Conservation (phyloP, 23 red algal species). For the Chondrus crispus region DNA sequence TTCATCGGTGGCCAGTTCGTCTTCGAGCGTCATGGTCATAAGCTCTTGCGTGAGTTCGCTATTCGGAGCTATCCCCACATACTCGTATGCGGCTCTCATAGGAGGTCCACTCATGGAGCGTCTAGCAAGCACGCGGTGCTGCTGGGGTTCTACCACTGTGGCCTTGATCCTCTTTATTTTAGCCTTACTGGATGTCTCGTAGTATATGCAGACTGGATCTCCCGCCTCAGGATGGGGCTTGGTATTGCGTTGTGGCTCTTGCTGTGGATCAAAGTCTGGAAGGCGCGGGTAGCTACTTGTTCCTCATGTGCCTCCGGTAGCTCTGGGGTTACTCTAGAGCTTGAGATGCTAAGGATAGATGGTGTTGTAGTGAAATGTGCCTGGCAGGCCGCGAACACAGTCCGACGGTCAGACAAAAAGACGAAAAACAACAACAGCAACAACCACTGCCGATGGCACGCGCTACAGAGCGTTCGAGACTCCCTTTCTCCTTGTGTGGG, state of each 20-base stretch:
- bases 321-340: neutral
- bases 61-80: neutral
- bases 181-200: neutral
- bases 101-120: neutral
- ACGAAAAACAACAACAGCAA: no score
- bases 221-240: neutral
- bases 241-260: neutral
- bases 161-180: neutral
- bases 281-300: neutral
- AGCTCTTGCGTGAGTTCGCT: neutral
- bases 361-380: no score
- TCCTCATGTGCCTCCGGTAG: neutral
- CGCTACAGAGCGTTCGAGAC: no score
- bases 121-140: neutral
- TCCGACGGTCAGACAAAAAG: no score
- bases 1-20: neutral
- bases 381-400: no score
- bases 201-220: neutral
- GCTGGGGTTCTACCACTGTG: neutral
- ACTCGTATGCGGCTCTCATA: neutral
- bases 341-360: conserved; percentile 24
- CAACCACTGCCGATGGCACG: no score
- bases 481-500: no score
- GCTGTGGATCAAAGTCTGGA: conserved; percentile 8
- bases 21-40: neutral